Conservation (phyloP, 2,329 filamentous ascomycete species). For the Colletotrichum phormii region DNA sequence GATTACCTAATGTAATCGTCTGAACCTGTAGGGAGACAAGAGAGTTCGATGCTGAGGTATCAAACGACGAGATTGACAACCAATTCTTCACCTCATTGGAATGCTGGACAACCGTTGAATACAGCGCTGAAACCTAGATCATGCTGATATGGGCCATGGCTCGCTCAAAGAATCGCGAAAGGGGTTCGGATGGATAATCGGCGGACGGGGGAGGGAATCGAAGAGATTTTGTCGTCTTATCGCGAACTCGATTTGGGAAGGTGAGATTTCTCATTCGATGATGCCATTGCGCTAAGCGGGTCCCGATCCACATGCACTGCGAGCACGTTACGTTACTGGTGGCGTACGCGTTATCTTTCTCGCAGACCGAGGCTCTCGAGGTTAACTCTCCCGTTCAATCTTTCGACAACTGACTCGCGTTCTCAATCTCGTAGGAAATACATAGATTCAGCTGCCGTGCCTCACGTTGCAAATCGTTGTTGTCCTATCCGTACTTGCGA, state of each 20-base stretch:
- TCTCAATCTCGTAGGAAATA: not conserved
- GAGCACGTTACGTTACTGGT: slow-evolving; percentile 11
- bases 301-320: slow-evolving; percentile 17
- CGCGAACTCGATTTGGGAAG: slow-evolving; percentile 28
- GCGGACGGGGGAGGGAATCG: not conserved
- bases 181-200: not conserved
- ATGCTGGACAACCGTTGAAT: not conserved
- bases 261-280: slow-evolving; percentile 35
- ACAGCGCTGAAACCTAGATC: not conserved
- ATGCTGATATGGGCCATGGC: not conserved
- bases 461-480: too few relatives aligned
- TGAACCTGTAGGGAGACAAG: not conserved
- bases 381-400: not conserved
- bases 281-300: slow-evolving; percentile 34
- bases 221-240: slow-evolving; percentile 32
- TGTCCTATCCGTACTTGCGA: too few relatives aligned
- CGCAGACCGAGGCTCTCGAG: not conserved
- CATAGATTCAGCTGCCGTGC: too few relatives aligned
- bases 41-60: not conserved
- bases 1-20: not conserved
- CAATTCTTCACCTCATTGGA: slow-evolving; percentile 4
- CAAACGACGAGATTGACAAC: not conserved
- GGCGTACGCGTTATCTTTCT: not conserved
- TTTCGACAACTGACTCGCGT: not conserved
- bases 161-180: not conserved